Evolutionary conservation across 1,139 yeast species (phyloP).

Genomic region (Magnusiomyces sp.): DNA sequence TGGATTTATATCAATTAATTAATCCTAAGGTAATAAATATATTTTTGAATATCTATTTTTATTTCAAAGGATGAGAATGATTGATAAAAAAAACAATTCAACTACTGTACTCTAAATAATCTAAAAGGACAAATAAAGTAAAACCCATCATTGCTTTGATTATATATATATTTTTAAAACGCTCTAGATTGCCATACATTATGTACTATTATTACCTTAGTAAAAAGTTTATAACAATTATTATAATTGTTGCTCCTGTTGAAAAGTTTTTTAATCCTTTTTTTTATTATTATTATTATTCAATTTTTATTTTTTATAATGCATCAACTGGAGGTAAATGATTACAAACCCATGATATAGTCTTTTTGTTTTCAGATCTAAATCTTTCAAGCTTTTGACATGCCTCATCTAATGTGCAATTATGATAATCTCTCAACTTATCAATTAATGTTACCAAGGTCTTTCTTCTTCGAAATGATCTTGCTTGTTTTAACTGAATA

Average conservation of each 20-base stretch:
- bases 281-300: no score
- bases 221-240: no score
- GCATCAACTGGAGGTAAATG: slow-evolving; percentile 1
- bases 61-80: no score
- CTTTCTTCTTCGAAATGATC: slow-evolving; percentile 2
- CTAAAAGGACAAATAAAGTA: neutral
- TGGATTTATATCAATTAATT: no score
- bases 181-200: neutral
- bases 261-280: neutral
- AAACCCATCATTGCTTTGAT: neutral
- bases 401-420: neutral
- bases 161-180: no score
- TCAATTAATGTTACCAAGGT: slow-evolving; percentile 2
- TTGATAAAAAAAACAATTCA: no score
- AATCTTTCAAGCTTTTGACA: slow-evolving; percentile 1
- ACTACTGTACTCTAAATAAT: neutral
- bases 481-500: slow-evolving; percentile 3
- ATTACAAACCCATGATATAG: slow-evolving; percentile 6
- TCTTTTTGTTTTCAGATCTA: neutral
- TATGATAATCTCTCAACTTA: neutral
- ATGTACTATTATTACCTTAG: neutral
- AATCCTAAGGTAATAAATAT: no score
- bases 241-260: neutral
- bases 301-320: neutral
- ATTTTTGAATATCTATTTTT: no score